A percentile compares a stretch with the other conserved stretches of the same genome.
Conservation (phyloP, 2,329 filamentous ascomycete species). For the Phyllosticta paracitricarpa region DNA sequence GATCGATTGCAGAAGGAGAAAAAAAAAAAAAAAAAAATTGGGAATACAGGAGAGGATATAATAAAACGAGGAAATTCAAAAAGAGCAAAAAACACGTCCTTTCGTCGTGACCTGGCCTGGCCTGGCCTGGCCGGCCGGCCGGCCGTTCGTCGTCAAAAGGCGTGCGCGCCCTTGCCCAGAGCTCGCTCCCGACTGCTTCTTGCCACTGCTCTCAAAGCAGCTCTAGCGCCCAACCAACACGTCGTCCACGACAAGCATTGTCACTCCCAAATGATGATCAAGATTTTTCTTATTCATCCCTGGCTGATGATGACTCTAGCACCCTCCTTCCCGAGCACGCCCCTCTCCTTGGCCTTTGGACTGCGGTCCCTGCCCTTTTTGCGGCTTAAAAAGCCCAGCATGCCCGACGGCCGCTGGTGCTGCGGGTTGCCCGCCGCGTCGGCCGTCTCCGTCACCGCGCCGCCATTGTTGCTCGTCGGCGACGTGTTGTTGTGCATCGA, state of each 20-base stretch:
- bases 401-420: slow-evolving; percentile 54
- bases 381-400: slow-evolving; percentile 80
- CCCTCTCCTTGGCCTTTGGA: slow-evolving; percentile 87
- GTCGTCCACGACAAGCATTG: neutral
- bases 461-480: slow-evolving; percentile 15
- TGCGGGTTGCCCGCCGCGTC: slow-evolving; percentile 7
- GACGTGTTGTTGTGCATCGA: neutral
- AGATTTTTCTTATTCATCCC: slow-evolving; percentile 17
- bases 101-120: no score
- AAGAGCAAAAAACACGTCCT: no score
- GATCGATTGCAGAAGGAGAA: no score
- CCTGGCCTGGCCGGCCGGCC: no score
- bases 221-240: neutral
- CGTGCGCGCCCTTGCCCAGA: no score
- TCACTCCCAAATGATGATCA: neutral
- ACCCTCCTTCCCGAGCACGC: slow-evolving; percentile 89
- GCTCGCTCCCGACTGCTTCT: no score
- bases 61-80: no score
- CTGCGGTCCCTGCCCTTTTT: slow-evolving; percentile 87
- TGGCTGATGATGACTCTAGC: slow-evolving; percentile 52
- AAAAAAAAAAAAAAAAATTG: no score
- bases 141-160: no score
- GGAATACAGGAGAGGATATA: no score
- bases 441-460: slow-evolving; percentile 16
- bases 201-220: neutral